Evolutionary conservation across 257 asterid genomes (phyloP), one percentile per base, ranked within the genome.

Genomic region (Voacanga thouarsii): DNA sequence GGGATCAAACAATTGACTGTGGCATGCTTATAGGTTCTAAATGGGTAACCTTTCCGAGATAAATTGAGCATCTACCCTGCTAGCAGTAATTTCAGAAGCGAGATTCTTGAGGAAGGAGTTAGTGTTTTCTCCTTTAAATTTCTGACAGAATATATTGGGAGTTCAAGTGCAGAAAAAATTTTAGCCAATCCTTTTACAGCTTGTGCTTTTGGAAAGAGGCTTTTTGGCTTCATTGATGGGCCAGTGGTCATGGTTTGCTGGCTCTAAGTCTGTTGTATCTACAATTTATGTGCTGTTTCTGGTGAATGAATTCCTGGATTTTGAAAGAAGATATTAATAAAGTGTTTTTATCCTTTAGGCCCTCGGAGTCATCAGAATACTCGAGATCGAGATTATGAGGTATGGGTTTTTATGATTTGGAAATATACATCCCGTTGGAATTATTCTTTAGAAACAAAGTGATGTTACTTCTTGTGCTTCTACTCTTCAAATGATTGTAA

Each of bases 351-450:
- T 41, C 30, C 12, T 84, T 72, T 80, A 93, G 98, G 97, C 84
- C 96, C 95, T 69, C 86, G 85, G 83, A 83, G 88, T 86, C 90
- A 88, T 82, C 93, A 88, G 63, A 91, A 76, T 79, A 68, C 80
- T 79, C 93, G 79, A 82, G 92, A 86, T 79, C 93, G 79, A 82
- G 92, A 86, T 75, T 81, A 77, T 76, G 96, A 92, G 97, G 98
- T 93, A 83, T 81, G 55, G 61, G 21, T 63, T 77, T 53, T 75
- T 33, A 30, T 16, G 72, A 21, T 28, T 28, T 64, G 23, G n/a
- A 39, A 21, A 66, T 66, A 66, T 39, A 65, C 24, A 37, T 66
- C 43, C 53, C 68, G 1, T 16, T 26, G 39, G 76, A 72, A 30
- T 76, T 1, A 72, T 78, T 68, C 16, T 64, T 2, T 55, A 30